A percentile compares a stretch with the other conserved stretches of the same genome.
Evolutionary conservation across 768 basidiomycete species (phyloP).

Genomic region (Pulveroboletus sp.): DNA sequence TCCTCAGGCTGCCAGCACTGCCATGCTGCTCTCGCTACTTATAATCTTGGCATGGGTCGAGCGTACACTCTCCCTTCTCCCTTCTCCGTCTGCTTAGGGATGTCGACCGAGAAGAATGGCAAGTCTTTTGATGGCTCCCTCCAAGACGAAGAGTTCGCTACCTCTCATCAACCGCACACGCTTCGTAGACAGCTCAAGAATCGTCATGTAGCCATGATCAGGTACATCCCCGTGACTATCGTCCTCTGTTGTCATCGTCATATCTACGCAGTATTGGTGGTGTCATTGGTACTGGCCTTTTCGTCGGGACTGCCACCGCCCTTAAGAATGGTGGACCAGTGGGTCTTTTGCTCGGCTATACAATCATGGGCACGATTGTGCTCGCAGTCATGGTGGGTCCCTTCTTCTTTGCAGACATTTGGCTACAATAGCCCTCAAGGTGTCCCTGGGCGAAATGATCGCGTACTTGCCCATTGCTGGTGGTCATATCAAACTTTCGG

Average conservation of each 20-base stretch:
- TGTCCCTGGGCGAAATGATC: constrained; percentile 58
- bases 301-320: constrained; percentile 58
- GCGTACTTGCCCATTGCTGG: constrained; percentile 76
- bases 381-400: constrained; percentile 62
- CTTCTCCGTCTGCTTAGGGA: neutral
- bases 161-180: neutral
- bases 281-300: constrained; percentile 56
- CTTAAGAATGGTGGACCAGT: constrained; percentile 60
- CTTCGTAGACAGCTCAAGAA: constrained; percentile 67
- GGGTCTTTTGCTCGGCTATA: constrained; percentile 71
- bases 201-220: constrained; percentile 80
- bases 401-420: no score
- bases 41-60: neutral
- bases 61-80: neutral
- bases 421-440: constrained; percentile 28
- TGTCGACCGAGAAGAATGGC: constrained; percentile 23
- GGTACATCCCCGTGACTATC: constrained; percentile 32
- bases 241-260: neutral
- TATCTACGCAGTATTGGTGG: constrained; percentile 49
- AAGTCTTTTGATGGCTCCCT: constrained; percentile 16
- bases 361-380: constrained; percentile 60
- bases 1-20: neutral
- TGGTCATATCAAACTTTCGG: constrained; percentile 76
- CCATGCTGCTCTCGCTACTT: neutral
- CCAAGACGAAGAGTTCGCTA: constrained; percentile 19